These are phyloP conservation scores for Citrus inodora DNA, from an alignment of 345 rosid species.

Conservation along the genomic window DNA sequence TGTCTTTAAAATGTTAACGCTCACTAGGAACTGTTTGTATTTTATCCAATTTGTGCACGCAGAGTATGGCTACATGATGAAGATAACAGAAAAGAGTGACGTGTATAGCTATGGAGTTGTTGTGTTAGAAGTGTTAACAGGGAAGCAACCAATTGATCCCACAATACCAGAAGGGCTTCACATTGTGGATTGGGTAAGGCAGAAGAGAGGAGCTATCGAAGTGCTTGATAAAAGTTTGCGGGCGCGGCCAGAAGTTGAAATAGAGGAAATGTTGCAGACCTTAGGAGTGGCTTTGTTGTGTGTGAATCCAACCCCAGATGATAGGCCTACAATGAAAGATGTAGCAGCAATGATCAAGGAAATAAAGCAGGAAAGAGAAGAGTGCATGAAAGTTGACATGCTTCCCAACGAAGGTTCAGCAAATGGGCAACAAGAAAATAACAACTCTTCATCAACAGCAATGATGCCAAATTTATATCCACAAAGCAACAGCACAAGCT, in stretches of 20 bases:
- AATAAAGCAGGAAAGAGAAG: constrained; percentile 60
- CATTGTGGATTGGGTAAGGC: constrained; percentile 75
- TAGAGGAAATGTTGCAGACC: constrained; percentile 62
- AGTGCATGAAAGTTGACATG: constrained; percentile 37
- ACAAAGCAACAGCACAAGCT: constrained; percentile 52
- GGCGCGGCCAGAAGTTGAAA: constrained; percentile 48
- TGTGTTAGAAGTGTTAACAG: constrained; percentile 71
- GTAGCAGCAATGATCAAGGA: constrained; percentile 66
- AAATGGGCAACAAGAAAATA: constrained; percentile 17
- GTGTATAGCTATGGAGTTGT: constrained; percentile 93
- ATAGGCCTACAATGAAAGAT: constrained; percentile 74
- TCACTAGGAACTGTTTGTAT: neutral
- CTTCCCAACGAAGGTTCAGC: constrained; percentile 21
- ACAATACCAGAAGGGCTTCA: constrained; percentile 72
- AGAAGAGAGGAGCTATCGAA: constrained; percentile 36
- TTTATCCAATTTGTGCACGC: constrained; percentile 9
- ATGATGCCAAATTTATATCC: constrained; percentile 21
- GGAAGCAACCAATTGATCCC: constrained; percentile 89
- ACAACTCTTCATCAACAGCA: constrained; percentile 22
- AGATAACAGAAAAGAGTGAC: constrained; percentile 87
- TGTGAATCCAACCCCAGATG: constrained; percentile 51
- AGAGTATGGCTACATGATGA: constrained; percentile 88
- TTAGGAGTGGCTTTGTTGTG: constrained; percentile 71
- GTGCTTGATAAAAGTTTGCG: constrained; percentile 42
- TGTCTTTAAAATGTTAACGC: neutral